Evolutionary conservation across 1,284 basidiomycete species (phyloP).

Genomic region (Bjerkandera adusta): DNA sequence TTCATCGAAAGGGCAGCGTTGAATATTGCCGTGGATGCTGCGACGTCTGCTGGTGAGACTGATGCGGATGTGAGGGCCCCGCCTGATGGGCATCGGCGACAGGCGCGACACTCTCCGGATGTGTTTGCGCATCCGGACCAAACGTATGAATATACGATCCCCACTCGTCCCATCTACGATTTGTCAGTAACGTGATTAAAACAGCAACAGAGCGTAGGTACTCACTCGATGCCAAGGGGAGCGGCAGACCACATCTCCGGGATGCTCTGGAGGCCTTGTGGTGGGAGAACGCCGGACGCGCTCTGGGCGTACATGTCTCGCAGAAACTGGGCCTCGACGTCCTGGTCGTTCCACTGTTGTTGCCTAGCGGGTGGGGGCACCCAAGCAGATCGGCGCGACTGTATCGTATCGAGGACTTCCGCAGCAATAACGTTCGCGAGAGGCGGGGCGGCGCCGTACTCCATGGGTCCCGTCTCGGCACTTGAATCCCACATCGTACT

Average conservation of each 20-base stretch:
- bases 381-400: background rate
- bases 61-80: no score
- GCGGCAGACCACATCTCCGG: constrained; percentile 11
- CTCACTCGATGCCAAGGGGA: constrained; percentile 10
- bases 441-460: background rate
- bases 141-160: constrained; percentile 10
- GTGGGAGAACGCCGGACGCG: background rate
- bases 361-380: background rate
- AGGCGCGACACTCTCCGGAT: no score
- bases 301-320: background rate
- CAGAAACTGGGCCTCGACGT: background rate
- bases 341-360: background rate
- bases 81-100: no score
- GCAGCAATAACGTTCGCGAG: no score
- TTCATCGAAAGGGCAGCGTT: no score
- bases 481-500: no score
- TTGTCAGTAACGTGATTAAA: background rate
- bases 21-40: no score
- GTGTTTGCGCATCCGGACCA: no score
- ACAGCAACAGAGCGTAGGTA: background rate
- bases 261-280: background rate
- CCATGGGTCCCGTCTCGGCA: no score
- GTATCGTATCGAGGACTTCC: constrained; percentile 5
- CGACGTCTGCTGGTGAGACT: no score
- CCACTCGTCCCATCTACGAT: constrained; percentile 12